Percentiles rank a stretch among this genome's conserved stretches.
Evolutionary conservation across 306 rosid species (phyloP).

Genomic region (cucumber (Cucumis sativus)): DNA sequence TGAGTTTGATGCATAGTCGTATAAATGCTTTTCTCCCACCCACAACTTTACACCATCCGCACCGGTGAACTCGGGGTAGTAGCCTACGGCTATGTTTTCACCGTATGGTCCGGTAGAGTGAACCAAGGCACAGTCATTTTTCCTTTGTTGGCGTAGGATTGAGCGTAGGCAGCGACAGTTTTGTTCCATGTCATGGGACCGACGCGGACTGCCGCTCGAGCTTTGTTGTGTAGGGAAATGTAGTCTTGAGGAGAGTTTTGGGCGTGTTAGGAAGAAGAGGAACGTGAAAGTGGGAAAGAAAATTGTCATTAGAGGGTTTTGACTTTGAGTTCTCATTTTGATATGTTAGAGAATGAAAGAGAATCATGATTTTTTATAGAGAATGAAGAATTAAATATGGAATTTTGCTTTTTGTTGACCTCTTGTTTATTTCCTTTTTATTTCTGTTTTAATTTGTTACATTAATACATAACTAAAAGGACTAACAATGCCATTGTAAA

Average conservation of each 20-base stretch:
- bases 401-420: too few relatives aligned
- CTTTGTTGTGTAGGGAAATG: slow-evolving; percentile 19
- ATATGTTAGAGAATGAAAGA: too few relatives aligned
- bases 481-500: too few relatives aligned
- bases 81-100: slow-evolving; percentile 16
- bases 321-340: too few relatives aligned
- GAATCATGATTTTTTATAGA: too few relatives aligned
- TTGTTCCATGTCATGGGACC: background rate
- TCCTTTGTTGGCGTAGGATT: background rate
- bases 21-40: slow-evolving; percentile 15
- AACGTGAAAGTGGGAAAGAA: background rate
- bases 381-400: too few relatives aligned
- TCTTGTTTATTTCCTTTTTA: too few relatives aligned
- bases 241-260: slow-evolving; percentile 15
- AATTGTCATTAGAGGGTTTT: too few relatives aligned
- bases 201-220: background rate
- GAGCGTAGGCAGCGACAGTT: slow-evolving; percentile 7
- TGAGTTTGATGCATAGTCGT: background rate
- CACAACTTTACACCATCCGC: slow-evolving; percentile 11
- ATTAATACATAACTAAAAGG: too few relatives aligned
- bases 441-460: too few relatives aligned
- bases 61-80: background rate
- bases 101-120: slow-evolving; percentile 26
- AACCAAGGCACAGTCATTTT: slow-evolving; percentile 9
- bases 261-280: background rate